These are phyloP conservation scores for Pseudocercospora fuligena DNA, from an alignment of 2,329 filamentous ascomycete species.

Conservation along the genomic window DNA sequence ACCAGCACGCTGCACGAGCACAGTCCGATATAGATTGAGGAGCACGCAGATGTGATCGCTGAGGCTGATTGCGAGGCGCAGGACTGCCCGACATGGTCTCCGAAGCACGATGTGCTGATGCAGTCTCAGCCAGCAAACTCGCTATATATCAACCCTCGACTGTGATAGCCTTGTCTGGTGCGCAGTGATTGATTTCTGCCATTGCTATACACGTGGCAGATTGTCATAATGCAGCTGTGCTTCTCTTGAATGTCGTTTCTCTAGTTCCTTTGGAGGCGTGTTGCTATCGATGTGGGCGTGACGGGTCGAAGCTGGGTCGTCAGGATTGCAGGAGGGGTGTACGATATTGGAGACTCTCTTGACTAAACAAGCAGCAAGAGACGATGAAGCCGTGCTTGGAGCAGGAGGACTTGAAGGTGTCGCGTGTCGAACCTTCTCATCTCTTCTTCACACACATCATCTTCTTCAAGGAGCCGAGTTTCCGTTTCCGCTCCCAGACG, in stretches of 20 bases:
- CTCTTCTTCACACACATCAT: too few relatives aligned
- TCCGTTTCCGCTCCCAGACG: too few relatives aligned
- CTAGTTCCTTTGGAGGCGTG: too few relatives aligned
- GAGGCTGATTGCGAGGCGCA: neutral
- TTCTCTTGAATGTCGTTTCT: neutral
- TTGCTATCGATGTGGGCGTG: too few relatives aligned
- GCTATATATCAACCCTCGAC: neutral
- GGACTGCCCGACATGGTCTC: neutral
- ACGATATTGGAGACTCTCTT: too few relatives aligned
- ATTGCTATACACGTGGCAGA: neutral
- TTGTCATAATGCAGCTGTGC: neutral
- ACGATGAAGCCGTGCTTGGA: too few relatives aligned
- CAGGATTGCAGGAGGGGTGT: too few relatives aligned
- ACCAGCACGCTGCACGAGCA: neutral
- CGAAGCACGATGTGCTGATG: neutral
- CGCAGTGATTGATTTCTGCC: neutral
- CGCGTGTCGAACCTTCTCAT: too few relatives aligned
- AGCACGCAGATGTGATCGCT: neutral
- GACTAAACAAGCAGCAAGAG: too few relatives aligned
- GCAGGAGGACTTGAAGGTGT: too few relatives aligned
- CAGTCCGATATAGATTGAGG: neutral
- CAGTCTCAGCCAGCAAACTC: neutral
- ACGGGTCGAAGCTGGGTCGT: too few relatives aligned
- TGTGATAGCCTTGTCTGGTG: neutral
- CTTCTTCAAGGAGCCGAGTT: too few relatives aligned